A percentile compares a stretch with the other conserved stretches of the same genome.
Conservation (phyloP, 169 alveolate genomes). For the Plasmodium vinckei region DNA sequence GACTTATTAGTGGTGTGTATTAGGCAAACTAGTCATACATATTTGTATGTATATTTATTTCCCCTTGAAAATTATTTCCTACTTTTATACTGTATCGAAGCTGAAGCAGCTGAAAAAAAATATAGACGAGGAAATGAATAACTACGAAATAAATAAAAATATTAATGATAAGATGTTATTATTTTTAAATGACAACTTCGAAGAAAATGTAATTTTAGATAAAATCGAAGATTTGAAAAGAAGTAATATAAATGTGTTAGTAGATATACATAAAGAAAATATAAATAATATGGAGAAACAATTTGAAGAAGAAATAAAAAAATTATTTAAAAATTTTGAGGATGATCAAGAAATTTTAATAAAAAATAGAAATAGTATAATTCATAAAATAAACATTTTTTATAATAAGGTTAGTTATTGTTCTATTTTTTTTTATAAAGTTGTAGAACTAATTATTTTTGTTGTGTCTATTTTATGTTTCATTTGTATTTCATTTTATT, state of each 20-base stretch:
- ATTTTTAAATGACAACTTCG: conserved; percentile 43
- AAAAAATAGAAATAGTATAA: conserved; percentile 25
- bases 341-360: conserved; percentile 35
- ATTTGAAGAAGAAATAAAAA: conserved; percentile 41
- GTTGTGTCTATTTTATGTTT: too few relatives aligned
- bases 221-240: conserved; percentile 49
- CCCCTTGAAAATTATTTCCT: not conserved
- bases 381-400: conserved; percentile 46
- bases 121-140: conserved; percentile 46
- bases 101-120: conserved; percentile 48
- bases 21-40: not conserved
- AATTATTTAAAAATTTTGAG: conserved; percentile 35
- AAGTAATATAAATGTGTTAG: conserved; percentile 21
- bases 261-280: conserved; percentile 46
- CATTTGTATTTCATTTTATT: too few relatives aligned
- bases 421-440: not conserved
- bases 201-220: conserved; percentile 35
- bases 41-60: not conserved
- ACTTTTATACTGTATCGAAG: not conserved
- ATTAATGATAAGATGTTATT: conserved; percentile 44
- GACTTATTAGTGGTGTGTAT: too few relatives aligned
- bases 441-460: not conserved
- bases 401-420: conserved; percentile 29
- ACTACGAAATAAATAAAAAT: conserved; percentile 58
- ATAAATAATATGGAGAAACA: conserved; percentile 37